Evolutionary conservation across 306 rosid species (phyloP).

Genomic region (Acmispon strigosus): DNA sequence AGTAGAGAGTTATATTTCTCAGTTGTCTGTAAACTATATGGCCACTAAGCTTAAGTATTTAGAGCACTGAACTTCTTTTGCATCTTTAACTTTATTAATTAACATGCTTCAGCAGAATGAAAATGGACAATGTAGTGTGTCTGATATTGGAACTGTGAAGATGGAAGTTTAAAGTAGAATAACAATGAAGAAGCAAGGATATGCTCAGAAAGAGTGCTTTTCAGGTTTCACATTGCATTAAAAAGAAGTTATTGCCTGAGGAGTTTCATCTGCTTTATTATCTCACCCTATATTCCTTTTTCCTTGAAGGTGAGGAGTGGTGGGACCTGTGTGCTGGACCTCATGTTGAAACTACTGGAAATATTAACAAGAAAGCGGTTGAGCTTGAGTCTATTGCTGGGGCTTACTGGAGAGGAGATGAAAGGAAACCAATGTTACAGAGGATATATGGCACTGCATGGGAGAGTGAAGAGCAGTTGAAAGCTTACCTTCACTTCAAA

Average conservation of each 20-base stretch:
- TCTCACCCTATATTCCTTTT: slow-evolving; percentile 11
- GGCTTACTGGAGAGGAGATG: slow-evolving; percentile 99
- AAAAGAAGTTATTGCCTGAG: slow-evolving; percentile 9
- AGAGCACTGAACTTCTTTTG: slow-evolving; percentile 18
- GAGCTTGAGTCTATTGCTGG: slow-evolving; percentile 99
- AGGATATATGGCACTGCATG: slow-evolving; percentile 98
- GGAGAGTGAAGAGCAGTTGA: slow-evolving; percentile 87
- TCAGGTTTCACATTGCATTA: slow-evolving; percentile 19
- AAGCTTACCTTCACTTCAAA: slow-evolving; percentile 87
- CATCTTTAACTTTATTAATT: slow-evolving; percentile 23
- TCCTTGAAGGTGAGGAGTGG: slow-evolving; percentile 72
- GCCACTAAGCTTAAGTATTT: too few relatives aligned
- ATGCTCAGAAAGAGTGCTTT: slow-evolving; percentile 21
- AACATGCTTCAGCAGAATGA: slow-evolving; percentile 29
- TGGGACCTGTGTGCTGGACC: slow-evolving; percentile 99
- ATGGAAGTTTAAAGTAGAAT: slow-evolving; percentile 30
- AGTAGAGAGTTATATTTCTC: too few relatives aligned
- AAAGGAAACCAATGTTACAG: slow-evolving; percentile 87
- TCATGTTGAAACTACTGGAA: slow-evolving; percentile 90
- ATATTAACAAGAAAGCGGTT: slow-evolving; percentile 77
- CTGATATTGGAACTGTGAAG: slow-evolving; percentile 26
- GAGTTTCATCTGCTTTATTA: slow-evolving; percentile 5
- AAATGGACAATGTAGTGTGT: slow-evolving; percentile 26
- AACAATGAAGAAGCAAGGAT: slow-evolving; percentile 19
- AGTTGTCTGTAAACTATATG: too few relatives aligned